These are phyloP conservation scores for Eutypella sp. DNA, from an alignment of 2,329 filamentous ascomycete species.

Conservation along the genomic window DNA sequence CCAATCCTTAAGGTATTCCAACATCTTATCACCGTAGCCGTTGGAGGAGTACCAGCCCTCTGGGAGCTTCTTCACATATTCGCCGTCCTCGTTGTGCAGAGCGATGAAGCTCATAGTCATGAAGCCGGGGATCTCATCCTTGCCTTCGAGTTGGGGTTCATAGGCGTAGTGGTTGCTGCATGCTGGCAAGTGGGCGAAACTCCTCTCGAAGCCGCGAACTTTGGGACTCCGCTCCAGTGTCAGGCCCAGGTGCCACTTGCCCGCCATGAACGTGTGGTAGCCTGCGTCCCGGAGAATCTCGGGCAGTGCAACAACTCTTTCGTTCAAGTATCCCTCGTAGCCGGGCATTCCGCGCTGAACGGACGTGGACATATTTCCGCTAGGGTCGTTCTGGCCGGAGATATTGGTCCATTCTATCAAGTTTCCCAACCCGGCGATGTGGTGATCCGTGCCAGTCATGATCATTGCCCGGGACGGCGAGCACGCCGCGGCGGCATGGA, in stretches of 20 bases:
- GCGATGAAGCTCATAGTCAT: slow-evolving; percentile 35
- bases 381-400: slow-evolving; percentile 28
- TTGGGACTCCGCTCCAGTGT: slow-evolving; percentile 52
- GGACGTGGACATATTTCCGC: slow-evolving; percentile 24
- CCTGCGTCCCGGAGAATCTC: slow-evolving; percentile 54
- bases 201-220: slow-evolving; percentile 53
- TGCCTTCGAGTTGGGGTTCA: slow-evolving; percentile 36
- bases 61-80: slow-evolving; percentile 37
- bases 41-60: slow-evolving; percentile 51
- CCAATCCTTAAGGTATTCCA: slow-evolving; percentile 46
- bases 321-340: slow-evolving; percentile 60
- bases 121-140: slow-evolving; percentile 35
- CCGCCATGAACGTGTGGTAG: slow-evolving; percentile 56
- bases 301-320: slow-evolving; percentile 52
- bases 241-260: slow-evolving; percentile 60
- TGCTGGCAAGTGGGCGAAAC: slow-evolving; percentile 55
- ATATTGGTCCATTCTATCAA: slow-evolving; percentile 46
- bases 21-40: slow-evolving; percentile 47
- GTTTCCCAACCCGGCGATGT: slow-evolving; percentile 54
- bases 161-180: slow-evolving; percentile 53
- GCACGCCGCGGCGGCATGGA: slow-evolving; percentile 60
- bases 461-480: slow-evolving; percentile 63
- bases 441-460: slow-evolving; percentile 60
- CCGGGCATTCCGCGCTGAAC: slow-evolving; percentile 53
- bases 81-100: slow-evolving; percentile 32